phyloP scores from a whole-genome alignment of 495 filamentous ascomycete genomes.

The Penicillium desertorum region DNA sequence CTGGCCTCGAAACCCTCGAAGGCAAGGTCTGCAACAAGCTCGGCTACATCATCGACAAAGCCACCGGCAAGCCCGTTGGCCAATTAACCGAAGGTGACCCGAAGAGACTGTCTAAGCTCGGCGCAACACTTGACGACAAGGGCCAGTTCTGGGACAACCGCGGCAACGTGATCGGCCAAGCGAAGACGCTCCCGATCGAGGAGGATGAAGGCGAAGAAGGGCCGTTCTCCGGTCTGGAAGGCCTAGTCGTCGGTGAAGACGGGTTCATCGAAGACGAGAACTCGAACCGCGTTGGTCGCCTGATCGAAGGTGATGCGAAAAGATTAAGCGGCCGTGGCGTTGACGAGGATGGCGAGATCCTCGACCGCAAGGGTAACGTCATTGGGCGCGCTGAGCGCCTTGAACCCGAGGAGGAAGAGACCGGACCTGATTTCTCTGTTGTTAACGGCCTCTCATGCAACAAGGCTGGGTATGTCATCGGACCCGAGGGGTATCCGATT shows the following conservation, averaged over 20 bases:
- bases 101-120: constrained; percentile 56
- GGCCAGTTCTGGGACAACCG: constrained; percentile 63
- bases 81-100: constrained; percentile 60
- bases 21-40: constrained; percentile 61
- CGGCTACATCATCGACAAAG: constrained; percentile 55
- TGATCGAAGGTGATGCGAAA: constrained; percentile 62
- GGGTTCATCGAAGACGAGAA: constrained; percentile 62
- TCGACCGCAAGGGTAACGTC: constrained; percentile 61
- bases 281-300: constrained; percentile 55
- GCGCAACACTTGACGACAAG: constrained; percentile 57
- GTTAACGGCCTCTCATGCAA: constrained; percentile 69
- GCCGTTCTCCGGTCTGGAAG: constrained; percentile 64
- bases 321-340: constrained; percentile 62
- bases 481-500: constrained; percentile 67
- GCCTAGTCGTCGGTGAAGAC: constrained; percentile 57
- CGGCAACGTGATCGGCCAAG: constrained; percentile 59
- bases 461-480: constrained; percentile 77
- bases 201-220: constrained; percentile 55
- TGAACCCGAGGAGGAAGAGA: constrained; percentile 16
- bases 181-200: constrained; percentile 58
- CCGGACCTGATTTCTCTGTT: constrained; percentile 56
- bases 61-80: constrained; percentile 54
- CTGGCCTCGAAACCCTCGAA: constrained; percentile 59
- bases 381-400: constrained; percentile 61
- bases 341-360: constrained; percentile 64